phyloP scores from a whole-genome alignment of 768 basidiomycete species.

The Tephrocybe rancida region DNA sequence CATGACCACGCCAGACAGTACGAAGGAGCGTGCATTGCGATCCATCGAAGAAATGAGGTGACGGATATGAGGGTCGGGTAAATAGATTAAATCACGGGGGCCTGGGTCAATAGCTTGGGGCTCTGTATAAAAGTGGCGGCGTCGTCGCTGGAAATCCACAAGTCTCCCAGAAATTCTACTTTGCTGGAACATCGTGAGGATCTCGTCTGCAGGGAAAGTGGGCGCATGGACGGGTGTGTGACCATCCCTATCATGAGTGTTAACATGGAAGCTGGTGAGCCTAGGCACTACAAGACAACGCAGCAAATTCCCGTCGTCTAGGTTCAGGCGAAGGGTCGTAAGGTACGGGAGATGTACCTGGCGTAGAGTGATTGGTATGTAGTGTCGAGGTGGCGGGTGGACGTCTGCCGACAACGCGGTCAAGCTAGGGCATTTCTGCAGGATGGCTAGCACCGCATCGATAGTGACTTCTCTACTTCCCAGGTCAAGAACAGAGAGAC shows the following conservation, averaged over 20 bases:
- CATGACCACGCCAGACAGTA: conserved; percentile 1
- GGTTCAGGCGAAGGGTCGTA: not conserved
- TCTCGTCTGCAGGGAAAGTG: not conserved
- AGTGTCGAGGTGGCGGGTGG: not conserved
- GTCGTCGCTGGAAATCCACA: conserved; percentile 6
- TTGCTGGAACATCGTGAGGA: conserved; percentile 4
- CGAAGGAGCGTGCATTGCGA: not conserved
- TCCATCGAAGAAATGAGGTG: not conserved
- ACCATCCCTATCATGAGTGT: not conserved
- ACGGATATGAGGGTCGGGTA: not conserved
- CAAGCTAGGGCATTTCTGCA: not conserved
- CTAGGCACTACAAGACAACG: conserved; percentile 2
- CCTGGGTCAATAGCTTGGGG: conserved; percentile 1
- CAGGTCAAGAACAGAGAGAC: conserved; percentile 1
- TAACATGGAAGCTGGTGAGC: conserved; percentile 2
- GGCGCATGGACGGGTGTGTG: not conserved
- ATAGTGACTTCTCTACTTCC: not conserved
- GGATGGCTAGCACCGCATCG: not conserved
- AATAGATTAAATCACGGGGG: conserved; percentile 2
- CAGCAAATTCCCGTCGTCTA: conserved; percentile 4
- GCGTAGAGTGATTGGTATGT: not conserved
- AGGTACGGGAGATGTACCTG: conserved; percentile 6
- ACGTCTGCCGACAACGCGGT: conserved; percentile 3
- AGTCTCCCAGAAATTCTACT: not conserved
- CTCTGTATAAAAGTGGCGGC: conserved; percentile 5